Base-by-base conservation (phyloP, 768 basidiomycete species). In the Naematelia aurantialba region DNA sequence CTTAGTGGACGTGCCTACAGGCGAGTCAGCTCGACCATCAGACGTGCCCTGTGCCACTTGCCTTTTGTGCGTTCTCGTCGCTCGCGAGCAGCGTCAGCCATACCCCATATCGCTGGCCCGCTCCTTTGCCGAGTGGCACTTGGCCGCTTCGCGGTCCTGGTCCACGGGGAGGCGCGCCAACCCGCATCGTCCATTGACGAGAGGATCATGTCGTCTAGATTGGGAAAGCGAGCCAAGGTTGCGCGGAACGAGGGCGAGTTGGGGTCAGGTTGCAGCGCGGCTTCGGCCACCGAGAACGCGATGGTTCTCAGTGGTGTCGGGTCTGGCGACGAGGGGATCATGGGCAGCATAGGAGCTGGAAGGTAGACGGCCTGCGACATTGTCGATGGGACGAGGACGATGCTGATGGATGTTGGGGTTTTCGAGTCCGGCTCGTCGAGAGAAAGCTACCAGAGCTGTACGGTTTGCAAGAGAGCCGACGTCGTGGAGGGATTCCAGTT, bases 281-380 rank as follows among this genome's bases (percentile, higher is more conserved):
- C 68, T 48, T 73, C 71, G 12, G 71, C 71, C 1, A 73, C 71
- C 3, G 66, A 68, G 58, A 68, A 70, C 1, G 71, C 71, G 13
- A 73, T 59, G 21, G 68, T 49, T 17, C 71, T 57, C 26, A 73
- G 68, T 3, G 64, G 71, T 5, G 71, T 73, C 3, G 68, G 71
- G 27, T 73, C 68, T 17, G 71, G 70, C 39, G 70, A 72, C 21
- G 56, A 58, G 25, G 70, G 70, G 17, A 64, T 62, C 44, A 58
- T 46, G 17, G 54, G 39, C n/a, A 61, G 34, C 17, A 59, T 45
- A 24, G 56, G 44, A 17, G 58, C 42, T 19, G 67, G 52, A 29
- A 61, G 44, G 39, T 58, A 58, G 45, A 69, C 60, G 21, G 59
- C 39, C 54, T 61, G 59, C 17, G 68, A 57, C 68, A 69, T 69